Evolutionary conservation across 768 basidiomycete genomes (phyloP).

Genomic region (Suillus bovinus): DNA sequence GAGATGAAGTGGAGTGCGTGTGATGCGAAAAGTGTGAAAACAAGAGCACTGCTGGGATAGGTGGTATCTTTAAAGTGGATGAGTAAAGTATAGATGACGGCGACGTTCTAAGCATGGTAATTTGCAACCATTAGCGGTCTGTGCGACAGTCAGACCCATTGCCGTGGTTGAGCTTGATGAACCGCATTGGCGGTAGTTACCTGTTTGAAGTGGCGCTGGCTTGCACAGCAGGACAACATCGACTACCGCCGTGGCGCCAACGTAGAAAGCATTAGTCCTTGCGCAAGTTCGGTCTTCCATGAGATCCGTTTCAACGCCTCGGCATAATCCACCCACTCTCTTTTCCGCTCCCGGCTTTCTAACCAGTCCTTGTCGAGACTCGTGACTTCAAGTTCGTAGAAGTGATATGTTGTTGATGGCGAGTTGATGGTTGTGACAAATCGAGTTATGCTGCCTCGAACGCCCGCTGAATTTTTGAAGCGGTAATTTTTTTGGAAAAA

Average conservation of each 20-base stretch:
- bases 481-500: slow-evolving; percentile 29
- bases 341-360: slow-evolving; percentile 72
- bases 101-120: slow-evolving; percentile 18
- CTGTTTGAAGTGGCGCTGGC: slow-evolving; percentile 7
- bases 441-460: slow-evolving; percentile 83
- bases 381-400: slow-evolving; percentile 85
- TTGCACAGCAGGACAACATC: slow-evolving; percentile 7
- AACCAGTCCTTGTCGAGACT: slow-evolving; percentile 79
- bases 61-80: slow-evolving; percentile 30
- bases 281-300: slow-evolving; percentile 85
- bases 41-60: slow-evolving; percentile 13
- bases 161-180: slow-evolving; percentile 9
- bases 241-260: slow-evolving; percentile 57
- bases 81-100: slow-evolving; percentile 30
- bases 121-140: slow-evolving; percentile 19
- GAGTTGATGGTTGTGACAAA: slow-evolving; percentile 82
- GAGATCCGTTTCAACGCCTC: slow-evolving; percentile 73
- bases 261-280: slow-evolving; percentile 71
- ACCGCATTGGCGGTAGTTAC: slow-evolving; percentile 13
- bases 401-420: slow-evolving; percentile 82
- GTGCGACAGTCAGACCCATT: slow-evolving; percentile 8
- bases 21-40: slow-evolving; percentile 15
- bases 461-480: slow-evolving; percentile 62
- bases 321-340: slow-evolving; percentile 89
- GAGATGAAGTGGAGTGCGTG: slow-evolving; percentile 17